Base-by-base conservation (phyloP, 768 basidiomycete genomes). In the Trametes punicea region DNA sequence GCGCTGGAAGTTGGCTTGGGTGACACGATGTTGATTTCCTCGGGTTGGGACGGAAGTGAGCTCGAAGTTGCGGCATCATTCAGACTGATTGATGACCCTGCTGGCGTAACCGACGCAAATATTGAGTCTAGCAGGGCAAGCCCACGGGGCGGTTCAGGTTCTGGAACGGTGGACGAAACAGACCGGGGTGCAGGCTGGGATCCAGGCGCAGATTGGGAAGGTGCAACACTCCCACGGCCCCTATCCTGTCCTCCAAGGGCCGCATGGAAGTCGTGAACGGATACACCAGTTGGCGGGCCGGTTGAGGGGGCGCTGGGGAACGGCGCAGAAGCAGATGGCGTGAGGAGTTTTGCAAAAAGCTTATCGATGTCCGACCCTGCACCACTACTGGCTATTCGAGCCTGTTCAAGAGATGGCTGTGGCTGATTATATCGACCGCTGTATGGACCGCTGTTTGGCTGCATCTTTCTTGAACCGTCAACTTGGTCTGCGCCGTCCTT, bases 41-140 rank as follows among this genome's bases (percentile, higher is more conserved):
- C 67, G 1, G 63, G 59, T 3, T 61, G 62, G 1, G 65, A 25
- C 1, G 66, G 59, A 11, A 62, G 50, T n/a, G 60, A 55, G 20
- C 58, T 62, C 6, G 62, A 47, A 26, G 59, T 56, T 47, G 59
- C 64, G 30, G 65, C 61, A 15, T 59, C 64, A 3, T 57, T 59
- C 2, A 60, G 58, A 48, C 58, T 62, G 34, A 60, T 34, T 9
- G 56, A 55, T 25, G 57, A 59, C 25, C 55, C 59, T 11, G 70
- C 64, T 21, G 69, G 68, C 15, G 69, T 71, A 5, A 83, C 88
- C 5, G 88, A 90, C 3, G 88, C 88, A 65, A 91, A 90, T 38
- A 91, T 87, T 11, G 81, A 77, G 60, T 87, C 76, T 15, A 91
- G 72, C 29, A 91, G 74, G 16, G 80, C 73, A 45, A 80, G 73